These are phyloP conservation scores for Apodospora peruviana DNA, from an alignment of 495 filamentous ascomycete genomes.

Conservation along the genomic window DNA sequence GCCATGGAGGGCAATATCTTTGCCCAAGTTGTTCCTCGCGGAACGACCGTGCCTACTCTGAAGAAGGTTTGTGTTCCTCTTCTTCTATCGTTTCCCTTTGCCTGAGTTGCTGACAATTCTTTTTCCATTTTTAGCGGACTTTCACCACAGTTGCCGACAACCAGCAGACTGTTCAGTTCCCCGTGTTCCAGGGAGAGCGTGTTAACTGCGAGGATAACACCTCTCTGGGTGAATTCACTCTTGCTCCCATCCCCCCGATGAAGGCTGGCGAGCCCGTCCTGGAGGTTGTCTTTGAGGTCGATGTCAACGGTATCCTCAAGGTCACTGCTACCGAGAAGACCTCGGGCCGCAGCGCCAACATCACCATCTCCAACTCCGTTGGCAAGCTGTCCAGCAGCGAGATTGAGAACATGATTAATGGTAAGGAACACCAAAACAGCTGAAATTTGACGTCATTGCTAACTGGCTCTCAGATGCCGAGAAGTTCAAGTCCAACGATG, in stretches of 20 bases:
- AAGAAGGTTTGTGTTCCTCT: too few relatives aligned
- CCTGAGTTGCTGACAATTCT: too few relatives aligned
- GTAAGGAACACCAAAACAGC: conserved; percentile 41
- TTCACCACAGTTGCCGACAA: conserved; percentile 98
- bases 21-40: conserved; percentile 88
- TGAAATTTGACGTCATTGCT: conserved; percentile 1
- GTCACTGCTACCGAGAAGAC: conserved; percentile 99
- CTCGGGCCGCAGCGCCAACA: conserved; percentile 95
- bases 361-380: conserved; percentile 99
- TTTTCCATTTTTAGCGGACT: too few relatives aligned
- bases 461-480: conserved; percentile 63
- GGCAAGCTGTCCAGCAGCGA: conserved; percentile 93
- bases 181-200: conserved; percentile 97
- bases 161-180: conserved; percentile 96
- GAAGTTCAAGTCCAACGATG: conserved; percentile 97
- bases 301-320: conserved; percentile 99
- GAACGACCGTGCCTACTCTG: conserved; percentile 84
- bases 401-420: conserved; percentile 95
- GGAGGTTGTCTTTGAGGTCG: conserved; percentile 98
- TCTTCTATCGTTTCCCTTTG: too few relatives aligned
- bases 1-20: conserved; percentile 99
- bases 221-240: conserved; percentile 95
- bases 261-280: conserved; percentile 96
- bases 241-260: conserved; percentile 96
- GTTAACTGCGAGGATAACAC: conserved; percentile 99